Conservation (phyloP, 306 rosid genomes). For the Trifolium fragiferum region DNA sequence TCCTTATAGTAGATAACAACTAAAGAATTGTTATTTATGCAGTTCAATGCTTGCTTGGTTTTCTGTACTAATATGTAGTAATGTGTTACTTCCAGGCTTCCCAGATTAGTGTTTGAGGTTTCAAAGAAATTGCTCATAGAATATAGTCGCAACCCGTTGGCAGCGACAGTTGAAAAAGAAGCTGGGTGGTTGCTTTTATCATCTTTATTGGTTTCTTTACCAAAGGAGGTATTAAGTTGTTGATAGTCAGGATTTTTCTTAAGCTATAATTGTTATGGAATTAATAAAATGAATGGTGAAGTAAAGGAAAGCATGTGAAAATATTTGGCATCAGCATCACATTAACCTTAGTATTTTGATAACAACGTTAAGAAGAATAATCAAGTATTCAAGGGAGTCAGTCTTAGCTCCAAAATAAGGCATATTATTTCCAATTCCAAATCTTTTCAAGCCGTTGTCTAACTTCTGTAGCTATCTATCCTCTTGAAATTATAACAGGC, state of each 20-base stretch:
- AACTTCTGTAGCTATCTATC: slow-evolving; percentile 21
- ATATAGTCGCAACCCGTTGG: slow-evolving; percentile 74
- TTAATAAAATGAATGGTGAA: slow-evolving; percentile 4
- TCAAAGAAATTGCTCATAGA: slow-evolving; percentile 86
- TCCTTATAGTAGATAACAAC: slow-evolving; percentile 16
- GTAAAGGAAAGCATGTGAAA: slow-evolving; percentile 17
- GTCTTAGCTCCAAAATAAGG: slow-evolving; percentile 23
- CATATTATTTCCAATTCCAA: slow-evolving; percentile 2
- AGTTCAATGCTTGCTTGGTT: slow-evolving; percentile 32
- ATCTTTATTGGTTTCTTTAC: slow-evolving; percentile 85
- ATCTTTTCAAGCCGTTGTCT: slow-evolving; percentile 27
- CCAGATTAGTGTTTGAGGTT: slow-evolving; percentile 82
- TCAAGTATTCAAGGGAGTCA: slow-evolving; percentile 13
- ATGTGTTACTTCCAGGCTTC: slow-evolving; percentile 62
- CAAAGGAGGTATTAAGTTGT: slow-evolving; percentile 72
- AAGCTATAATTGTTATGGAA: slow-evolving; percentile 13
- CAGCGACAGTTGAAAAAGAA: slow-evolving; percentile 81
- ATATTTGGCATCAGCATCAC: slow-evolving; percentile 30
- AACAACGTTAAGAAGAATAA: slow-evolving; percentile 1
- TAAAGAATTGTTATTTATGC: slow-evolving; percentile 13
- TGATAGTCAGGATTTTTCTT: slow-evolving; percentile 16
- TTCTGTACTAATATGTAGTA: slow-evolving; percentile 24
- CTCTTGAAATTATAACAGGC: slow-evolving; percentile 25
- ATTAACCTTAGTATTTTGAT: slow-evolving; percentile 1
- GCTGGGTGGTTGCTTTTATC: slow-evolving; percentile 98